Evolutionary conservation across 176 grass and related monocot species (phyloP).

Genomic region (Oryza glaberrima): DNA sequence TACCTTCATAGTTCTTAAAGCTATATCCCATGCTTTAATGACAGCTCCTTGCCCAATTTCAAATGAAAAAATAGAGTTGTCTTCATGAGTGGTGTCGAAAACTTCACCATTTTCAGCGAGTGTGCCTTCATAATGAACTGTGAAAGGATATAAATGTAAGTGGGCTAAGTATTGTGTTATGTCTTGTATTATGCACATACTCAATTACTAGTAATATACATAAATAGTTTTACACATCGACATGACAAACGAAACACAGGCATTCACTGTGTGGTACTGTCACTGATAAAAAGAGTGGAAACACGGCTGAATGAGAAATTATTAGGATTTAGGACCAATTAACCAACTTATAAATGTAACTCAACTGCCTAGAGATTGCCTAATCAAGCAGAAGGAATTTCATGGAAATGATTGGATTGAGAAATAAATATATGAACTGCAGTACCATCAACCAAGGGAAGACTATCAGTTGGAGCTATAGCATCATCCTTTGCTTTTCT

Average conservation of each 20-base stretch:
- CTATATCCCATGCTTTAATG: slow-evolving; percentile 95
- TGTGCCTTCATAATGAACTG: slow-evolving; percentile 96
- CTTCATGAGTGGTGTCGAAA: slow-evolving; percentile 95
- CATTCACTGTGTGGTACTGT: background rate
- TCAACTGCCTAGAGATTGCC: background rate
- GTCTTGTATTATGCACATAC: background rate
- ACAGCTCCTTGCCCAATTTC: slow-evolving; percentile 83
- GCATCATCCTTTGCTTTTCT: slow-evolving; percentile 85
- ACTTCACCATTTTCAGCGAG: slow-evolving; percentile 87
- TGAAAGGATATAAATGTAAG: slow-evolving; percentile 27
- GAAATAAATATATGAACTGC: background rate
- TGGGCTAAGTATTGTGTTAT: background rate
- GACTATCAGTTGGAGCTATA: slow-evolving; percentile 69
- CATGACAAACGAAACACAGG: background rate
- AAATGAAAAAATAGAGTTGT: slow-evolving; percentile 95
- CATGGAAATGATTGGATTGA: background rate
- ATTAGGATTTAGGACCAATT: background rate
- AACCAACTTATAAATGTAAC: background rate
- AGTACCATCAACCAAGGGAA: slow-evolving; percentile 89
- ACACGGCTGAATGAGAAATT: background rate
- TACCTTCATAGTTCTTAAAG: slow-evolving; percentile 96
- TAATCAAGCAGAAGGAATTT: background rate
- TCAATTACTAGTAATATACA: background rate
- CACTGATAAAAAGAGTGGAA: background rate
- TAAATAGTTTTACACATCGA: background rate